Evolutionary conservation across 345 rosid species (phyloP).

Genomic region (Hirschfeldia incana): DNA sequence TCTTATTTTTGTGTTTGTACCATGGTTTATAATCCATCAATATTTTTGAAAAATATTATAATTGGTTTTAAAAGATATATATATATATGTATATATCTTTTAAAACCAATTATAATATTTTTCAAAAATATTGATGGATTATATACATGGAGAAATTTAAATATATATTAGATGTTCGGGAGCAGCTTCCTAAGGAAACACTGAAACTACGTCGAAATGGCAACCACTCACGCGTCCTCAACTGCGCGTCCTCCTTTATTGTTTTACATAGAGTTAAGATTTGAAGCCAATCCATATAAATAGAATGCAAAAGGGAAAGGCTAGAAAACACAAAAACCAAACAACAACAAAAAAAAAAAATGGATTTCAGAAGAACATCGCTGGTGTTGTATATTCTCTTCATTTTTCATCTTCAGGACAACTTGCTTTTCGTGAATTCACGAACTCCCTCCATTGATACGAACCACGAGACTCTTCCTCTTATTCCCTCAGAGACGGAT

Average conservation of each 20-base stretch:
- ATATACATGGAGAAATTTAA: background rate
- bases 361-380: constrained; percentile 26
- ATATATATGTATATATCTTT: too few species aligned
- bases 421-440: constrained; percentile 15
- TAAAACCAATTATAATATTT: too few species aligned
- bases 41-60: too few species aligned
- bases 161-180: background rate
- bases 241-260: background rate
- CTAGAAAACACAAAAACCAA: background rate
- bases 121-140: background rate
- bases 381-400: constrained; percentile 30
- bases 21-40: background rate
- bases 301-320: background rate
- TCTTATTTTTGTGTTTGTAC: background rate
- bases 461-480: constrained; percentile 24
- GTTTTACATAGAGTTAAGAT: background rate
- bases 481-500: background rate
- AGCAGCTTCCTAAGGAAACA: background rate
- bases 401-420: background rate
- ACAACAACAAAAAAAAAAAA: background rate
- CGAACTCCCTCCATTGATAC: background rate
- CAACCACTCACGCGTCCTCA: background rate
- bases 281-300: background rate
- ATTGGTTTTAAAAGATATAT: too few species aligned
- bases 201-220: constrained; percentile 9